These are phyloP conservation scores for Xanthoparmelia taractica DNA, from an alignment of 495 filamentous ascomycete genomes.

Conservation along the genomic window DNA sequence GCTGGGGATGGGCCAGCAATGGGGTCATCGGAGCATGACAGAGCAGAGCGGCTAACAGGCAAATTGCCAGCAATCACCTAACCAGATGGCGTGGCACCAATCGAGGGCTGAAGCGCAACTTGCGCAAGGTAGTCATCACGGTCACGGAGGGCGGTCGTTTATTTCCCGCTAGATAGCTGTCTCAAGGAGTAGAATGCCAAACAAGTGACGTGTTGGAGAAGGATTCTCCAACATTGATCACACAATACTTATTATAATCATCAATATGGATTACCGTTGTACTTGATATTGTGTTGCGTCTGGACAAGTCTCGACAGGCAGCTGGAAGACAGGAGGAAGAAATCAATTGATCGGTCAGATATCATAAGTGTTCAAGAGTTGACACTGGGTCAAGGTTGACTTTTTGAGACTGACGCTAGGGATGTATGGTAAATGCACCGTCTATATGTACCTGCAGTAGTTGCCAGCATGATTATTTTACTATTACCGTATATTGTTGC, in stretches of 20 bases:
- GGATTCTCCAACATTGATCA: constrained; percentile 10
- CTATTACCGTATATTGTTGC: too few species aligned
- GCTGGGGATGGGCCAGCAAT: background rate
- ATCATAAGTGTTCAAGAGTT: background rate
- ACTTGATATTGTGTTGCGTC: background rate
- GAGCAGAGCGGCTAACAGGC: background rate
- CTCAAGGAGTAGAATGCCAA: background rate
- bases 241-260: background rate
- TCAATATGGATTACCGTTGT: too few species aligned
- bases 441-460: constrained; percentile 16
- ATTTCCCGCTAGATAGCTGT: background rate
- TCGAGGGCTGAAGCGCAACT: background rate
- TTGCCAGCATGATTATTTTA: too few species aligned
- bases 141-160: background rate
- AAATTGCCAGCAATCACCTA: background rate
- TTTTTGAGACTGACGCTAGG: background rate
- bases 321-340: background rate
- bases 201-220: constrained; percentile 2
- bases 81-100: too few species aligned
- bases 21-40: too few species aligned
- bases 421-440: background rate
- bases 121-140: too few species aligned
- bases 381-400: background rate
- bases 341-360: background rate
- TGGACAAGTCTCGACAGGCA: background rate